Evolutionary conservation across 1,284 basidiomycete species (phyloP), one percentile per base, ranked within the genome.

Genomic region (Ganoderma boninense): DNA sequence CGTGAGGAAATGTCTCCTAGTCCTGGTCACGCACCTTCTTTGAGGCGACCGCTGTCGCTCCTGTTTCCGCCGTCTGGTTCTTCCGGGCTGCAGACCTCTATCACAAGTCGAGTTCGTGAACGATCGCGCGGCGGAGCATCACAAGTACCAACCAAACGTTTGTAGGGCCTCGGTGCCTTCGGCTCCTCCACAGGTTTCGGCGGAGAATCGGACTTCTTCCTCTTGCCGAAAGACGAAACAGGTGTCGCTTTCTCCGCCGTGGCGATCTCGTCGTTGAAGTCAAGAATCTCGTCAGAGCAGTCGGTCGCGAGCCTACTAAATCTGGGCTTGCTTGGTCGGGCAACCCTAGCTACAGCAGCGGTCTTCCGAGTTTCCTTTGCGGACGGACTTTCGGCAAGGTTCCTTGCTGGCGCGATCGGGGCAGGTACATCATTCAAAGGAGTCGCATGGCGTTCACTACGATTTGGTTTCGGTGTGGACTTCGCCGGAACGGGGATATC

Each of bases 201-300:
- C 29, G 69, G 67, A 23, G 71, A 65, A 14, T 56, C 66, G 4
- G 71, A 63, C 40, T 72, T 68, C 59, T 62, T 67, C 26, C 77
- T 70, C 69, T 79, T 78, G 11, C 77, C 73, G n/a, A 77, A 71
- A 32, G 69, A 68, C 13, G 72, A 67, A 13, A 73, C 66, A 5
- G 74, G 69, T 32, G 68, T 57, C 10, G 61, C 23, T 20, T 62
- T 65, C 67, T 10, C 57, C 14, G 26, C 62, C 26, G 14, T 46
- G 2, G 40, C 26, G 23, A 62, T 18, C 6, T 69, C 66, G 40
- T 78, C 79, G 26, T 80, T 78, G 52, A 80, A 78, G 42, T 77
- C 77, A n/a, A 75, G 65, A 63, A 80, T 80, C 23, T 80, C 80
- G 67, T 81, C 80, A 10, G 79, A 79, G 13, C 72, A 74, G 63